A percentile compares a stretch with the other conserved stretches of the same genome.
These are phyloP conservation scores for Termitomyces sp. DNA, from an alignment of 768 basidiomycete genomes.

Conservation along the genomic window DNA sequence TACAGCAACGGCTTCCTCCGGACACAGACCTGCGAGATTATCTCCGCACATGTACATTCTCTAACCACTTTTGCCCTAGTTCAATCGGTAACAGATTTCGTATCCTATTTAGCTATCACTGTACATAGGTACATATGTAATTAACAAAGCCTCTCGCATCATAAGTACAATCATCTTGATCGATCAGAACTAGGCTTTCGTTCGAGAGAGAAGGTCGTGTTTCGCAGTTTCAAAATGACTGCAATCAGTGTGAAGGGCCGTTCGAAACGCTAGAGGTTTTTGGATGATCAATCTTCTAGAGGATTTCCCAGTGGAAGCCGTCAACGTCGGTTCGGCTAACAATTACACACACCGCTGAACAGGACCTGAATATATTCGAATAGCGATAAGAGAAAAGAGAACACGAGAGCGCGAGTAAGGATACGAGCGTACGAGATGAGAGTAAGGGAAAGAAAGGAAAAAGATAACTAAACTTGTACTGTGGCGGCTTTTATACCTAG, in stretches of 20 bases:
- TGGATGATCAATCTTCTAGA: no score
- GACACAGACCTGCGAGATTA: neutral
- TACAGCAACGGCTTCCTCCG: neutral
- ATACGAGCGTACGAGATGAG: no score
- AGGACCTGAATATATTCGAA: no score
- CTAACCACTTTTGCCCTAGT: neutral
- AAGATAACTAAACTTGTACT: no score
- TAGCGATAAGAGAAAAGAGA: no score
- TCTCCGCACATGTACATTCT: neutral
- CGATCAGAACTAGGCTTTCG: neutral
- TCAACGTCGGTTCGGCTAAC: neutral
- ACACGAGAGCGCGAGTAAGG: no score
- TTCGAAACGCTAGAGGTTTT: no score
- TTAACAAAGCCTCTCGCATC: neutral
- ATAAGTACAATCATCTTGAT: neutral
- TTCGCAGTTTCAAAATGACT: neutral
- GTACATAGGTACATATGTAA: conserved; percentile 2
- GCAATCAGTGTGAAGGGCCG: neutral
- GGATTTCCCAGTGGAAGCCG: neutral
- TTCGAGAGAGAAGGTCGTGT: neutral
- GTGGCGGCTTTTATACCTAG: no score
- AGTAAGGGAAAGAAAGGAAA: no score
- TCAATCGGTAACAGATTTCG: neutral
- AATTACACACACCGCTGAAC: no score
- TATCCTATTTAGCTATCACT: neutral